phyloP scores from a whole-genome alignment of 768 basidiomycete species.

The Candolleomyces aberdarensis region DNA sequence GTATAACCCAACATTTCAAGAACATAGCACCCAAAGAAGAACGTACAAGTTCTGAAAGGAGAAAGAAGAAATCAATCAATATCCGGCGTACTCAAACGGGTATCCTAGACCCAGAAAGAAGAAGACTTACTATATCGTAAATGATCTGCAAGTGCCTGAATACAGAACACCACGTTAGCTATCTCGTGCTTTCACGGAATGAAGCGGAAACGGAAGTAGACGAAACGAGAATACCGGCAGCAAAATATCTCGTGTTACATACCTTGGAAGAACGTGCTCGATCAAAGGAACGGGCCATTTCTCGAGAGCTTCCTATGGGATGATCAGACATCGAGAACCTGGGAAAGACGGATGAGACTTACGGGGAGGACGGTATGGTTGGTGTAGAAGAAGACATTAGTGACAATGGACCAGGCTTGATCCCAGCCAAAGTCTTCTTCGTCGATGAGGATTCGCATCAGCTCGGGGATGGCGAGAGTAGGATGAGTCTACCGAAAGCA shows the following conservation, averaged over 20 bases:
- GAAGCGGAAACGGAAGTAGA: neutral
- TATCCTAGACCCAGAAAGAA: neutral
- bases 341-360: slow-evolving; percentile 17
- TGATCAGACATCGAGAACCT: neutral
- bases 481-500: slow-evolving; percentile 76
- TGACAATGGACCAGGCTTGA: slow-evolving; percentile 84
- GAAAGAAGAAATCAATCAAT: neutral
- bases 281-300: slow-evolving; percentile 92
- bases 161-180: neutral
- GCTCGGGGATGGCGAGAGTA: slow-evolving; percentile 90
- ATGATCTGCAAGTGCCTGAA: slow-evolving; percentile 88
- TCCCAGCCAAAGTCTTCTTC: slow-evolving; percentile 89
- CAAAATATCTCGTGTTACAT: slow-evolving; percentile 10
- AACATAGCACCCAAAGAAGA: neutral
- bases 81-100: no score
- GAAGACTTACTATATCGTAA: slow-evolving; percentile 71
- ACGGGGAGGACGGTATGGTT: slow-evolving; percentile 93
- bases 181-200: neutral
- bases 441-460: slow-evolving; percentile 89
- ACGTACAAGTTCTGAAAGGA: slow-evolving; percentile 47
- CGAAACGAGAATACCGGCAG: no score
- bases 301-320: slow-evolving; percentile 69
- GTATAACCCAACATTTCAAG: neutral
- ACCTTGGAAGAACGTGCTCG: slow-evolving; percentile 80
- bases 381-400: slow-evolving; percentile 92